A percentile compares a stretch with the other conserved stretches of the same genome.
These are phyloP conservation scores for Pleurotus citrinopileatus DNA, from an alignment of 768 basidiomycete genomes.

Conservation along the genomic window DNA sequence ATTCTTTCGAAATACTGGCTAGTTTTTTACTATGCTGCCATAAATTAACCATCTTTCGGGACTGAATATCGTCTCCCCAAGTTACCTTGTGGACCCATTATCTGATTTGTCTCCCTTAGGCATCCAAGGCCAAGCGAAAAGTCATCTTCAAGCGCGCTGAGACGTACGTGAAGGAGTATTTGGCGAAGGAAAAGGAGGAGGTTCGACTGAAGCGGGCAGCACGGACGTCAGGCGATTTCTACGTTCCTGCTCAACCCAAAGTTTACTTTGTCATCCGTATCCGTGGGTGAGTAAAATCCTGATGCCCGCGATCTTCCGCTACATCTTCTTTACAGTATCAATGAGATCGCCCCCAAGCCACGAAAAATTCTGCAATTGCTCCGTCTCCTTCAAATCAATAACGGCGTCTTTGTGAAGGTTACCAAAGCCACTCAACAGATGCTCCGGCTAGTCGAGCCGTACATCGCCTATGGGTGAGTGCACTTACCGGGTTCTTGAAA, in stretches of 20 bases:
- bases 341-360: conserved; percentile 99
- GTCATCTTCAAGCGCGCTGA: conserved; percentile 99
- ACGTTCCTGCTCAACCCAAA: conserved; percentile 95
- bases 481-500: not conserved
- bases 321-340: conserved; percentile 69
- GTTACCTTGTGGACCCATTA: conserved; percentile 14
- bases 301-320: conserved; percentile 5
- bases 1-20: conserved; percentile 72
- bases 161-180: conserved; percentile 96
- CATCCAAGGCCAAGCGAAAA: conserved; percentile 87
- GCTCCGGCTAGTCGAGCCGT: conserved; percentile 97
- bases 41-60: conserved; percentile 97
- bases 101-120: conserved; percentile 41
- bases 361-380: conserved; percentile 98
- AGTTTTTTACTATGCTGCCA: conserved; percentile 70
- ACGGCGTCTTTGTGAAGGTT: conserved; percentile 96
- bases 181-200: conserved; percentile 91
- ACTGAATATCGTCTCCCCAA: conserved; percentile 45
- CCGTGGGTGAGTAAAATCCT: conserved; percentile 68
- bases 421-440: conserved; percentile 97
- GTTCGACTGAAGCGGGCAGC: conserved; percentile 93
- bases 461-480: conserved; percentile 90
- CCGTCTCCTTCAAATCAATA: conserved; percentile 99
- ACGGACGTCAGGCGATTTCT: conserved; percentile 91
- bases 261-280: conserved; percentile 98